Base-by-base conservation (phyloP, 345 rosid genomes). In the Eutrema yunnanense region DNA sequence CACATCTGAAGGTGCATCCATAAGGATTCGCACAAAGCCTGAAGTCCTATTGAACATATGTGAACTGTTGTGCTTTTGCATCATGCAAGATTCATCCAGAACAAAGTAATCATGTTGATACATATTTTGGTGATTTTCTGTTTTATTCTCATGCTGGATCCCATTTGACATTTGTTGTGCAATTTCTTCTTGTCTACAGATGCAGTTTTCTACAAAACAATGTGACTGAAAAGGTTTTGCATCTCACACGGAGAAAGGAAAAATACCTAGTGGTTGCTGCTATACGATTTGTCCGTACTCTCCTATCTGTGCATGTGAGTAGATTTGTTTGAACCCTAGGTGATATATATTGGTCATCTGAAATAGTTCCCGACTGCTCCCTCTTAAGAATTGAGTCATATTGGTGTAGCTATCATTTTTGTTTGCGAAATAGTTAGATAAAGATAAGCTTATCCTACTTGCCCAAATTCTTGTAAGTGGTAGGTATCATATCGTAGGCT, bases 1-100 rank as follows among this genome's bases (percentile, higher is more conserved):
- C 78, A 79, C 81, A 76, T 84, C 86, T 68, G 81, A 76, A 50
- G 82, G 73, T 65, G 71, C 68, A 72, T 79, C 61, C 19, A 81
- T 73, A 83, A 78, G 76, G 74, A 80, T 77, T 76, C 80, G 72
- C 46, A 81, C 79, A 62, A 92, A 87, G 83, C 96, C 99, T 64
- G 98, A 90, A 82, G 88, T 92, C 82, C 88, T 92, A 19, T 83
- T 86, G 63, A 92, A 81, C 85, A 87, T 92, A 73, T 92, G 99
- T 80, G 99, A 96, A 71, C 72, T 96, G 82, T 81, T 96, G 30
- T 96, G 99, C 83, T 96, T 92, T 76, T 92, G 99, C 67, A 92
- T 90, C 62, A 48, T 87, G 73, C 98, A 96, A 86, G 98, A 92
- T 83, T 92, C 97, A 64, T 85, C 86, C 65, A 84, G 97, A 82